Conservation (phyloP, 352 stramenopile species). For the Phytopythium boreale region DNA sequence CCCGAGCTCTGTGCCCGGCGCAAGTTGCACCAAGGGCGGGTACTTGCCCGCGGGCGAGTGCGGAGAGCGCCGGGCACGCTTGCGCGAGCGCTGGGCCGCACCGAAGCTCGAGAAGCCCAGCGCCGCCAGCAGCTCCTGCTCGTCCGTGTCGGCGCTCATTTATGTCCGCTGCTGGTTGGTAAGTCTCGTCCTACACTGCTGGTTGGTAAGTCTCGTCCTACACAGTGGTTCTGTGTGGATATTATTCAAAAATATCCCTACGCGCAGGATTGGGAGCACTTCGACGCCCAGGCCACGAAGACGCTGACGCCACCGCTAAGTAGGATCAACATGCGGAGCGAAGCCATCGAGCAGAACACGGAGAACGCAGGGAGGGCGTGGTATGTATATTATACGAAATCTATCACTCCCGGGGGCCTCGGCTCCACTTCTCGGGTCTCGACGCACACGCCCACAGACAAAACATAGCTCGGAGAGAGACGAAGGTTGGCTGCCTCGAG, state of each 20-base stretch:
- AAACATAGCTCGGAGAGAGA: background rate
- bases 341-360: background rate
- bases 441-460: constrained; percentile 1
- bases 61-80: constrained; percentile 2
- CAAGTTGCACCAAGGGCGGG: constrained; percentile 24
- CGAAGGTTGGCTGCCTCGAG: background rate
- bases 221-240: too few species aligned
- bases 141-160: constrained; percentile 30
- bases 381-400: constrained; percentile 59
- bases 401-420: constrained; percentile 22
- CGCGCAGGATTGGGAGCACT: background rate
- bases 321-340: background rate
- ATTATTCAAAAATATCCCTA: background rate
- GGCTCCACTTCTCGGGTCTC: background rate
- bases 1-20: constrained; percentile 33
- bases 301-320: too few species aligned
- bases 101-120: constrained; percentile 76
- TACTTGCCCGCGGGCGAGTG: background rate
- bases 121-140: constrained; percentile 31
- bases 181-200: background rate
- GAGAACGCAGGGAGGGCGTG: background rate
- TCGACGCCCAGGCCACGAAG: background rate
- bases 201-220: background rate
- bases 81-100: constrained; percentile 14
- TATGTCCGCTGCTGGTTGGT: background rate